These are phyloP conservation scores for Decorospora gaudefroyi DNA, from an alignment of 2,329 filamentous ascomycete species.

Conservation along the genomic window DNA sequence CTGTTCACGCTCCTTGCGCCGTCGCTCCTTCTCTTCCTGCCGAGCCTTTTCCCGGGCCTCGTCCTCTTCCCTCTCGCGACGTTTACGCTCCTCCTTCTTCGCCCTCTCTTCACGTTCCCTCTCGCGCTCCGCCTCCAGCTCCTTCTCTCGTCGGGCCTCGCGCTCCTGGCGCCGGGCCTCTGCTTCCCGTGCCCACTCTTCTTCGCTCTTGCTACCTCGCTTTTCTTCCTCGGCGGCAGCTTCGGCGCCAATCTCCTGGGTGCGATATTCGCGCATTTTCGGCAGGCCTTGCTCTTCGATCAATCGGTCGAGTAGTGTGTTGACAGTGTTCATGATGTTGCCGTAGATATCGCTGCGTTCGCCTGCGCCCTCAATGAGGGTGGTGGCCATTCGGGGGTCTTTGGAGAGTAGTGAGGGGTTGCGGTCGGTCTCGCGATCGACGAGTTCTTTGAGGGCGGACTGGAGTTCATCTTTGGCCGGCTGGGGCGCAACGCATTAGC, in stretches of 20 bases:
- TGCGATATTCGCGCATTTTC: constrained; percentile 69
- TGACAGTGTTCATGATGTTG: constrained; percentile 69
- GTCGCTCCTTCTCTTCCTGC: constrained; percentile 54
- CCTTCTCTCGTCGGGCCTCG: constrained; percentile 64
- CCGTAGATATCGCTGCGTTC: constrained; percentile 78
- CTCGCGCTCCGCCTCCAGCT: constrained; percentile 63
- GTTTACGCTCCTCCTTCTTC: constrained; percentile 62
- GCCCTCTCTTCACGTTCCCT: constrained; percentile 56
- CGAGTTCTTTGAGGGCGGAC: constrained; percentile 69
- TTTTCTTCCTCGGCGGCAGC: constrained; percentile 67
- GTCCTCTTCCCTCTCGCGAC: constrained; percentile 55
- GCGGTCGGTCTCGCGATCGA: constrained; percentile 73
- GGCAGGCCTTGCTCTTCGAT: constrained; percentile 66
- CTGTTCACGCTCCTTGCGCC: constrained; percentile 39
- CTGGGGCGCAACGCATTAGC: constrained; percentile 48
- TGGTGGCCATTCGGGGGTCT: constrained; percentile 72
- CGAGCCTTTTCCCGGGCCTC: constrained; percentile 52
- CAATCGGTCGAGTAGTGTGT: constrained; percentile 67
- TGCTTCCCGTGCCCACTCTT: constrained; percentile 72
- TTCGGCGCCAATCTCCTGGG: constrained; percentile 70
- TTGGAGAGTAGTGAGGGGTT: constrained; percentile 73
- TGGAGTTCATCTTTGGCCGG: constrained; percentile 71
- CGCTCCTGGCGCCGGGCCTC: constrained; percentile 64
- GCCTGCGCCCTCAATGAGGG: constrained; percentile 76
- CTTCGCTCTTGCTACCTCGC: constrained; percentile 72